phyloP scores from a whole-genome alignment of 352 stramenopile genomes.

The Albugo candida region DNA sequence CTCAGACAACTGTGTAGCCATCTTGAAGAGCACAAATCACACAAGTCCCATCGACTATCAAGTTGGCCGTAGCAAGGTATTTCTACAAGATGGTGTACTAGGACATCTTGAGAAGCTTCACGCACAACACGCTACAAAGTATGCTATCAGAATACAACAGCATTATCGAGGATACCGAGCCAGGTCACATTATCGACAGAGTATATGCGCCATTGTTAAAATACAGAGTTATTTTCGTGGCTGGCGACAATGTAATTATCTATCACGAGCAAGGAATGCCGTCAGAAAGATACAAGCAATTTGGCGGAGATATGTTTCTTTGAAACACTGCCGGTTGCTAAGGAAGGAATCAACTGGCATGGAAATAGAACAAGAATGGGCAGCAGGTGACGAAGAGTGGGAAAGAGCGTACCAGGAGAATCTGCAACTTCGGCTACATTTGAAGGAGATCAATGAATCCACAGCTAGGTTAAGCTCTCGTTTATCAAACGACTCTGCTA shows the following conservation, averaged over 20 bases:
- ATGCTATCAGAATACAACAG: conserved; percentile 8
- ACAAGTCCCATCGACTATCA: conserved; percentile 45
- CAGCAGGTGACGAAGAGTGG: too few species aligned
- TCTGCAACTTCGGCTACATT: too few species aligned
- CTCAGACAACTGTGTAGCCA: conserved; percentile 21
- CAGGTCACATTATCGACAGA: conserved; percentile 6
- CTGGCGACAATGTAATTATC: conserved; percentile 7
- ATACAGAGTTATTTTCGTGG: conserved; percentile 8
- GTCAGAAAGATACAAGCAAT: conserved; percentile 2
- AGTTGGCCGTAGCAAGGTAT: conserved; percentile 73
- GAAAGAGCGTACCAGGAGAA: too few species aligned
- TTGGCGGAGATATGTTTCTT: conserved; percentile 3
- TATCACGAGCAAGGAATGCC: conserved; percentile 8
- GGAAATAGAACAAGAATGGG: too few species aligned
- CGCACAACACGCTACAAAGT: conserved; percentile 10
- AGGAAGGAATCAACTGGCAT: not conserved
- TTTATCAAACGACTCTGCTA: too few species aligned
- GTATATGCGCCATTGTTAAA: conserved; percentile 7
- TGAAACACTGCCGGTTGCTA: conserved; percentile 4
- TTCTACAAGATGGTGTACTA: conserved; percentile 66
- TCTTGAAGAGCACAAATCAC: conserved; percentile 45
- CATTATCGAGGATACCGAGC: conserved; percentile 6
- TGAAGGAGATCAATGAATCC: too few species aligned
- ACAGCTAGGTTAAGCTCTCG: too few species aligned
- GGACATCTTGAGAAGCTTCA: conserved; percentile 31